Evolutionary conservation across 306 rosid species (phyloP).

Genomic region (Castanea sativa): DNA sequence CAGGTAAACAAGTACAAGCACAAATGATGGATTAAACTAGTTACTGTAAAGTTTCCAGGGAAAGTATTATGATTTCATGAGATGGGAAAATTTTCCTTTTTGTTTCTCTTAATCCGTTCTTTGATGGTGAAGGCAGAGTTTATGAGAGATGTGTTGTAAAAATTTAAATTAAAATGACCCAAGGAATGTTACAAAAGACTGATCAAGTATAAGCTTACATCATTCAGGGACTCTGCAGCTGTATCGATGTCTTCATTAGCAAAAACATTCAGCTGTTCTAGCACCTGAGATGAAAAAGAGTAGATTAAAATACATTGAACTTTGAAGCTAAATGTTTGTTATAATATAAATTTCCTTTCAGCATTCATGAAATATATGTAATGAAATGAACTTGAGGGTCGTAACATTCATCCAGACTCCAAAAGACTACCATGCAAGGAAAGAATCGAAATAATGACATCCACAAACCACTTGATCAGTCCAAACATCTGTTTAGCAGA

Average conservation of each 20-base stretch:
- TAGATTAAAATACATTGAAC: background rate
- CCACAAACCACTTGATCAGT: background rate
- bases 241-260: slow-evolving; percentile 70
- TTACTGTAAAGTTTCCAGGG: too few species aligned
- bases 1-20: background rate
- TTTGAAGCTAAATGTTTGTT: background rate
- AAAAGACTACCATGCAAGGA: background rate
- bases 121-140: background rate
- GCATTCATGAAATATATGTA: background rate
- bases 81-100: too few species aligned
- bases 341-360: background rate
- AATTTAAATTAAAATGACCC: background rate
- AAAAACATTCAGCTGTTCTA: slow-evolving; percentile 75
- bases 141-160: background rate
- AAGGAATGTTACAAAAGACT: slow-evolving; percentile 9
- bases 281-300: slow-evolving; percentile 54
- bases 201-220: slow-evolving; percentile 48
- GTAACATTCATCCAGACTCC: background rate
- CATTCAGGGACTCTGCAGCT: slow-evolving; percentile 84
- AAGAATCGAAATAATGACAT: background rate
- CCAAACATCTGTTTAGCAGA: background rate
- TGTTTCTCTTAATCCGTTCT: background rate
- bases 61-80: too few species aligned
- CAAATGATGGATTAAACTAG: background rate
- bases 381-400: background rate